phyloP scores from a whole-genome alignment of 2,329 filamentous ascomycete genomes.

The Trichoderma asperellum region DNA sequence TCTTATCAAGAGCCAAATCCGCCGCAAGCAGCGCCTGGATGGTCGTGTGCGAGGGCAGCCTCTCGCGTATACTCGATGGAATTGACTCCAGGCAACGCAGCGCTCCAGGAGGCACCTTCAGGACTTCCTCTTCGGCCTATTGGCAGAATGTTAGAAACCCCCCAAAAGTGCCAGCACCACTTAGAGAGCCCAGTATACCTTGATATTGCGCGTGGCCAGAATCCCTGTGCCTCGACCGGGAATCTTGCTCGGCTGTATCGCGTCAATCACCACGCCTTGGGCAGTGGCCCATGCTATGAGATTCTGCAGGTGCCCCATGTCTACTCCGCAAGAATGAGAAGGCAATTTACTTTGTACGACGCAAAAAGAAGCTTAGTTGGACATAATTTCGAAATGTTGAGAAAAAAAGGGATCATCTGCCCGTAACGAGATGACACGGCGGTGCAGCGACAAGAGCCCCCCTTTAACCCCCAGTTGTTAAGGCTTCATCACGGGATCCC shows the following conservation, averaged over 20 bases:
- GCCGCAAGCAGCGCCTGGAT: constrained; percentile 75
- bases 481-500: not conserved
- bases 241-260: constrained; percentile 66
- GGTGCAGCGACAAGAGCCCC: not conserved
- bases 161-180: not conserved
- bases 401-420: not conserved
- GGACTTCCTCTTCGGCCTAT: constrained; percentile 57
- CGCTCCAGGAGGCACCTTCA: constrained; percentile 66
- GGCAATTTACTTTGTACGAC: not conserved
- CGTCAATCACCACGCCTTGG: constrained; percentile 51
- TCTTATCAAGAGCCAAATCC: constrained; percentile 61
- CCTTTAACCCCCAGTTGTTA: not conserved
- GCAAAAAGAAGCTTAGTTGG: not conserved
- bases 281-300: constrained; percentile 21
- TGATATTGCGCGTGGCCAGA: constrained; percentile 64
- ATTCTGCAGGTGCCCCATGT: constrained; percentile 22
- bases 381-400: not conserved
- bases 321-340: not conserved
- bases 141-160: not conserved
- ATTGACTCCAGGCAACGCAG: constrained; percentile 68
- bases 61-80: constrained; percentile 55
- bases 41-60: constrained; percentile 58
- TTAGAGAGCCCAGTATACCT: constrained; percentile 50
- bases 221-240: constrained; percentile 74
- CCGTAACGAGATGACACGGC: not conserved